Conservation (phyloP, 257 asterid genomes). For the Nemophila menziesii region DNA sequence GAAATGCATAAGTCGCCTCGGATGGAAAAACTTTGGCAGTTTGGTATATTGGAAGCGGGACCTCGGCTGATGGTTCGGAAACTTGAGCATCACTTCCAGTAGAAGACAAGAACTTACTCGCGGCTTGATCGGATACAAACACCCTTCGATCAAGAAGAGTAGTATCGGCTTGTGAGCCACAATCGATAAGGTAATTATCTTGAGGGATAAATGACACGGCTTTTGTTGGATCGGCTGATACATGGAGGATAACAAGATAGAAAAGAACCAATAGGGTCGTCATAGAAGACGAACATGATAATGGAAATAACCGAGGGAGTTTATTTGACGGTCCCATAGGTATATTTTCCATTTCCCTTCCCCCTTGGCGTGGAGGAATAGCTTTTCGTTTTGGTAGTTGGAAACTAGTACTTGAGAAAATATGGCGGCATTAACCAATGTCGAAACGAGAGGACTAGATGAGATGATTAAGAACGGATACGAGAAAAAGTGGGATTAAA, state of each 20-base stretch:
- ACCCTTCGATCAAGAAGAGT: slow-evolving; percentile 15
- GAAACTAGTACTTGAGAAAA: too few species aligned
- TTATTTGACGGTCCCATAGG: slow-evolving; percentile 13
- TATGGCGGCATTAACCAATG: too few species aligned
- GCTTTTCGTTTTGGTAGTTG: too few species aligned
- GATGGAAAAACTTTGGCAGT: slow-evolving; percentile 45
- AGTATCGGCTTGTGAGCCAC: slow-evolving; percentile 19
- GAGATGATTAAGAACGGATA: too few species aligned
- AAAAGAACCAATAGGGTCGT: slow-evolving; percentile 29
- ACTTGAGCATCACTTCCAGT: slow-evolving; percentile 22
- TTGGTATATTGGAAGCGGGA: slow-evolving; percentile 39
- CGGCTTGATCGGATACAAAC: slow-evolving; percentile 19
- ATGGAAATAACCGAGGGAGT: not conserved
- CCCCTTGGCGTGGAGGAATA: slow-evolving; percentile 34
- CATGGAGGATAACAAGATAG: slow-evolving; percentile 16
- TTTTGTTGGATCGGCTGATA: not conserved
- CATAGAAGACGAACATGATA: slow-evolving; percentile 15
- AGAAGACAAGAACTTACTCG: slow-evolving; percentile 11
- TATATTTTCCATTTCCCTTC: slow-evolving; percentile 38
- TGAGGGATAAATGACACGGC: slow-evolving; percentile 19
- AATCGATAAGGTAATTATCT: slow-evolving; percentile 23
- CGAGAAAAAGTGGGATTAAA: too few species aligned
- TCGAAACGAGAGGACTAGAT: too few species aligned
- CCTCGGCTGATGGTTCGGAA: slow-evolving; percentile 16
- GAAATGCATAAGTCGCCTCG: slow-evolving; percentile 55